phyloP scores from a whole-genome alignment of 2,329 filamentous ascomycete species.

The Talaromyces sp. region DNA sequence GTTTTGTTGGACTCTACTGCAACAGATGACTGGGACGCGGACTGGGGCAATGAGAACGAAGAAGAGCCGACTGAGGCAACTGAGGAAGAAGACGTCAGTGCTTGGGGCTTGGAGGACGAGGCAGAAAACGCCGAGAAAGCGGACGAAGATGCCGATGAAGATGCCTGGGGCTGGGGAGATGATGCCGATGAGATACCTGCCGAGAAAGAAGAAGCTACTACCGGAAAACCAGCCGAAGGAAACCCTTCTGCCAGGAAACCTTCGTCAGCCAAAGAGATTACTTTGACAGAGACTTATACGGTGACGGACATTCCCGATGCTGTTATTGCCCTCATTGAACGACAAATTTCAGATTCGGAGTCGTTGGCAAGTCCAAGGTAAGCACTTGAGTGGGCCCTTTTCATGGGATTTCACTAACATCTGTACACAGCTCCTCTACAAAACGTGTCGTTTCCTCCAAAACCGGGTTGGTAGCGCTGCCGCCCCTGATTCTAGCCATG shows the following conservation, averaged over 20 bases:
- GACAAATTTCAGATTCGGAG: slow-evolving; percentile 38
- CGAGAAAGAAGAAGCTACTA: slow-evolving; percentile 18
- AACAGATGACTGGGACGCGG: slow-evolving; percentile 66
- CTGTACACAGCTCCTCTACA: slow-evolving; percentile 22
- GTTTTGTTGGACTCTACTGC: slow-evolving; percentile 55
- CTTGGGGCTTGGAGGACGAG: slow-evolving; percentile 48
- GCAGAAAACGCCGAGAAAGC: slow-evolving; percentile 13
- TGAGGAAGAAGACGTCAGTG: slow-evolving; percentile 43
- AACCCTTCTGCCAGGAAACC: slow-evolving; percentile 5
- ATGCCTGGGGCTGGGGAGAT: slow-evolving; percentile 85
- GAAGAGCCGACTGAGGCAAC: slow-evolving; percentile 22
- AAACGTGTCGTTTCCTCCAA: slow-evolving; percentile 37
- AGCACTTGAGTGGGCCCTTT: slow-evolving; percentile 13
- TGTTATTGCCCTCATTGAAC: slow-evolving; percentile 47
- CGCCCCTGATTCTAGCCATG: slow-evolving; percentile 46
- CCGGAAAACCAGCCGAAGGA: slow-evolving; percentile 18
- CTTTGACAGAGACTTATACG: slow-evolving; percentile 77
- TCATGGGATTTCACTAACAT: slow-evolving; percentile 16
- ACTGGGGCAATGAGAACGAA: slow-evolving; percentile 69
- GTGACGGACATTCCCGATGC: slow-evolving; percentile 82
- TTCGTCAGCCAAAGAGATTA: slow-evolving; percentile 56
- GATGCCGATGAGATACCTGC: slow-evolving; percentile 45
- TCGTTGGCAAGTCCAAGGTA: slow-evolving; percentile 33
- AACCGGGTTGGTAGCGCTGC: slow-evolving; percentile 40
- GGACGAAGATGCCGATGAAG: slow-evolving; percentile 42